Evolutionary conservation across 345 rosid genomes (phyloP).

Genomic region (Turritis glabra): DNA sequence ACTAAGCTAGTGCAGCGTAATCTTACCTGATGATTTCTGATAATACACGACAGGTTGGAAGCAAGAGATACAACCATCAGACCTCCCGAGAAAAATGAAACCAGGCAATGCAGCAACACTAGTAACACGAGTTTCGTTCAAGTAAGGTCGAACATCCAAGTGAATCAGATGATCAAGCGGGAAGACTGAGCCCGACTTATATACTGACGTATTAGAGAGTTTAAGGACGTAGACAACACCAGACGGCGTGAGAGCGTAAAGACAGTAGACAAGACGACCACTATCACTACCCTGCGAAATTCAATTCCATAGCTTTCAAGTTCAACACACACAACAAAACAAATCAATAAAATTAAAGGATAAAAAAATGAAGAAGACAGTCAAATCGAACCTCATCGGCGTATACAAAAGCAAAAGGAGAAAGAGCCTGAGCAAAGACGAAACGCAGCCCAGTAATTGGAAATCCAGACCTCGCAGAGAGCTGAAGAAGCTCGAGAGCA

Average conservation of each 20-base stretch:
- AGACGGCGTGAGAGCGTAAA: conserved; percentile 60
- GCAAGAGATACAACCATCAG: conserved; percentile 68
- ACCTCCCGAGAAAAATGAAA: conserved; percentile 61
- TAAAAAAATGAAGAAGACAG: not conserved
- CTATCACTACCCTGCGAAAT: conserved; percentile 42
- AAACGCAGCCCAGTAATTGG: conserved; percentile 63
- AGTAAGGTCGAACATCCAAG: conserved; percentile 49
- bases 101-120: conserved; percentile 60
- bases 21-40: conserved; percentile 61
- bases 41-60: conserved; percentile 52
- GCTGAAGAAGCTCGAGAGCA: conserved; percentile 61
- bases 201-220: conserved; percentile 46
- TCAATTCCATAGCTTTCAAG: conserved; percentile 14
- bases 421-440: conserved; percentile 58
- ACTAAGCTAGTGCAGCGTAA: not conserved
- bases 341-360: not conserved
- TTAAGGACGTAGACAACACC: conserved; percentile 68
- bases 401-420: conserved; percentile 68
- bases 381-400: conserved; percentile 43
- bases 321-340: not conserved
- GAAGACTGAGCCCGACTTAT: conserved; percentile 49
- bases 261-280: conserved; percentile 42
- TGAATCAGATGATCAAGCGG: conserved; percentile 50
- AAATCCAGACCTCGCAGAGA: conserved; percentile 52
- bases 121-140: conserved; percentile 43